Percentiles rank a stretch among this genome's conserved stretches.
Conservation (phyloP, 371 early-diverging fungal species). For the Apophysomyces ossiformis region DNA sequence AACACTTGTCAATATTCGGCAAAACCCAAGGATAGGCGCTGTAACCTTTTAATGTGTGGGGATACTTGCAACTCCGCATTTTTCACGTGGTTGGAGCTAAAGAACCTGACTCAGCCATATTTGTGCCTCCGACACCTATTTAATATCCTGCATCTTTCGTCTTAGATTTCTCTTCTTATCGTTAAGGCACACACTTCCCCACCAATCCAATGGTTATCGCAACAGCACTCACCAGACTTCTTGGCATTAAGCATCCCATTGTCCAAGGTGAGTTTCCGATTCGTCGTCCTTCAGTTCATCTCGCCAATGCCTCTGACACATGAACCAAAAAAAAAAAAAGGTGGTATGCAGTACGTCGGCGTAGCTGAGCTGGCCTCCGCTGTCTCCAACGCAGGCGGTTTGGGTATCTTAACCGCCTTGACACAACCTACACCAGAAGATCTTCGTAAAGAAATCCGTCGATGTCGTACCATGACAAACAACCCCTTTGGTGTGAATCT, state of each 20-base stretch:
- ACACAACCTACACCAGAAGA: conserved; percentile 88
- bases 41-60: no score
- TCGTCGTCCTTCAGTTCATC: background rate
- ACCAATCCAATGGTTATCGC: conserved; percentile 51
- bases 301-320: no score
- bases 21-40: no score
- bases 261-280: conserved; percentile 47
- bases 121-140: no score
- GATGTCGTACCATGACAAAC: conserved; percentile 75
- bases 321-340: background rate
- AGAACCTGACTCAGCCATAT: no score
- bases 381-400: conserved; percentile 97
- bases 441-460: conserved; percentile 71
- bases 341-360: conserved; percentile 56
- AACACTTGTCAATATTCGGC: no score
- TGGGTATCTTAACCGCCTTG: conserved; percentile 90
- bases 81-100: no score
- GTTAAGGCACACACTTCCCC: background rate
- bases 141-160: no score
- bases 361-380: conserved; percentile 81
- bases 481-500: conserved; percentile 85
- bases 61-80: no score
- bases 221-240: conserved; percentile 66
- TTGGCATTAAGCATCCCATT: conserved; percentile 75
- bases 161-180: no score